Evolutionary conservation across 78 protist species (phyloP), one percentile per base, ranked within the genome.

Genomic region (Dictyostelium firmibasis): DNA sequence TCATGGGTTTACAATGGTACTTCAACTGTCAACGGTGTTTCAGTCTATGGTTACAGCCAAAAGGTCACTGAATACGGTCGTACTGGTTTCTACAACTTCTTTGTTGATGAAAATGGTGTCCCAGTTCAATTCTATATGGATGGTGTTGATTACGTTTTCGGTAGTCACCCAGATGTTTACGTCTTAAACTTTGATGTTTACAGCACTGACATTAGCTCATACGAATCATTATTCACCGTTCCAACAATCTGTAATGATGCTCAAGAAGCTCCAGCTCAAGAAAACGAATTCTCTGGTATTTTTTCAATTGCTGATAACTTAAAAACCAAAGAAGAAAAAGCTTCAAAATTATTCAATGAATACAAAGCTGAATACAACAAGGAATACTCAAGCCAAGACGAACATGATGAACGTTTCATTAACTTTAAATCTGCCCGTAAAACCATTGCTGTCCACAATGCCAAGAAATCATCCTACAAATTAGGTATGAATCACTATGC

Each of bases 401-500:
- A 93, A 72, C 85, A 83, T 57, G 31, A 27, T 1, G 69, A 38
- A 13, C 86, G 97, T 57, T 88, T 81, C 76, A 38, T 29, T 43
- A 86, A 38, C 95, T 97, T 81, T 86, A 76, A 83, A 84, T 27
- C 33, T 36, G 95, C 93, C 76, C 84, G 79, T 69, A 93, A 87
- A n/a, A 62, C 35, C 50, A 75, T 92, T 92, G 70, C 64, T 35
- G 25, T 77, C n/a, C 96, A 86, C 92, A 87, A 83, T 31, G 82
- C 97, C 85, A 25, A 94, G 3, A 20, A 38, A 11, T 25, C 62
- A 1, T 27, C 38, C 0, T 88, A 94, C 94, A 94, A 50, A 47
- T 60, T 97, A 41, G 97, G 83, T 69, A 76, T 95, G 86, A 98
- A 96, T 79, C 92, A 91, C 79, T 97, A 53, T 93, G 96, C 97